A percentile compares a stretch with the other conserved stretches of the same genome.
These are phyloP conservation scores for Globisporangium parvum DNA, from an alignment of 352 stramenopile species.

Conservation along the genomic window DNA sequence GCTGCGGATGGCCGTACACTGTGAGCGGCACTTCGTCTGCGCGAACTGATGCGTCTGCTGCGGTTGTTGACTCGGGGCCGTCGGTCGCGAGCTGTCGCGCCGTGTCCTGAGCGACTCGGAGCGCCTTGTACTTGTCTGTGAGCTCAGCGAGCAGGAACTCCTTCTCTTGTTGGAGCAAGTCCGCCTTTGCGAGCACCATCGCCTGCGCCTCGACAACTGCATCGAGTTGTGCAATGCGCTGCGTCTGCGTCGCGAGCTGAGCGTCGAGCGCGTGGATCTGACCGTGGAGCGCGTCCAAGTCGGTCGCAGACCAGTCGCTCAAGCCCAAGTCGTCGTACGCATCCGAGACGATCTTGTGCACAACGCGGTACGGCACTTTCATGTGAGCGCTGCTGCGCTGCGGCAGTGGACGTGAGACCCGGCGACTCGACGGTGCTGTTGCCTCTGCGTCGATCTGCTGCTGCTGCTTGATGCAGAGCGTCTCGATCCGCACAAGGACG, in stretches of 20 bases:
- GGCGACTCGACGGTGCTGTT: background rate
- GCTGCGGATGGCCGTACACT: slow-evolving; percentile 46
- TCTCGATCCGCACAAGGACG: slow-evolving; percentile 44
- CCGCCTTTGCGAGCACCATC: slow-evolving; percentile 27
- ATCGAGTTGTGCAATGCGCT: slow-evolving; percentile 7
- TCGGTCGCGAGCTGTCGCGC: slow-evolving; percentile 5
- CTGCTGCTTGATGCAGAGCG: slow-evolving; percentile 22
- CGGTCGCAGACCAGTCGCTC: slow-evolving; percentile 37
- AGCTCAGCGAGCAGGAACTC: slow-evolving; percentile 49
- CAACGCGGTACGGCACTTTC: slow-evolving; percentile 18
- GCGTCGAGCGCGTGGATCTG: slow-evolving; percentile 19
- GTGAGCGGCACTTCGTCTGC: slow-evolving; percentile 25
- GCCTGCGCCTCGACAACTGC: slow-evolving; percentile 18
- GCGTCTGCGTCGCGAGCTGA: slow-evolving; percentile 19
- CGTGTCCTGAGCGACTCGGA: slow-evolving; percentile 19
- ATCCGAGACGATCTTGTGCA: slow-evolving; percentile 25
- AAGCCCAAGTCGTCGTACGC: slow-evolving; percentile 48
- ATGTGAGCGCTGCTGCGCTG: slow-evolving; percentile 6
- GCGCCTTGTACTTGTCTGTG: slow-evolving; percentile 33
- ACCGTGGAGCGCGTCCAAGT: slow-evolving; percentile 33
- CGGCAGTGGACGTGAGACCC: background rate
- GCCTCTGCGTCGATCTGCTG: slow-evolving; percentile 5
- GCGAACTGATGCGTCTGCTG: background rate
- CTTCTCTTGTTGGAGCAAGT: slow-evolving; percentile 49
- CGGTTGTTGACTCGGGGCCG: background rate